Evolutionary conservation across 2,329 filamentous ascomycete genomes (phyloP).

Genomic region (Davidsoniella australis): DNA sequence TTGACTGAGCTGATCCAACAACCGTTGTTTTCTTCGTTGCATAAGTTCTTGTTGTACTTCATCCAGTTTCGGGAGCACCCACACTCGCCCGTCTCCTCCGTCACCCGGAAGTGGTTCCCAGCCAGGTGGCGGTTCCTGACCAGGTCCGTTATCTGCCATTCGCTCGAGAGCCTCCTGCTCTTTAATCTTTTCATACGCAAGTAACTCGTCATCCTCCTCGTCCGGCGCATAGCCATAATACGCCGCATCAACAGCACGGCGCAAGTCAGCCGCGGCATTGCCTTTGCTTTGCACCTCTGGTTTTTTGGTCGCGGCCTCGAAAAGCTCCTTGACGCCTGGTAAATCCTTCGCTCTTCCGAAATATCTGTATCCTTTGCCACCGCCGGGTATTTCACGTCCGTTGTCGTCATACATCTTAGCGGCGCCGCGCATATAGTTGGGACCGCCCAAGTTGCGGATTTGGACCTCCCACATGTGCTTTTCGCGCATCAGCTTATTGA

Average conservation of each 20-base stretch:
- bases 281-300: constrained; percentile 42
- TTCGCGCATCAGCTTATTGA: constrained; percentile 97
- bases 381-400: constrained; percentile 52
- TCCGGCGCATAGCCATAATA: constrained; percentile 93
- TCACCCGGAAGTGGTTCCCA: constrained; percentile 86
- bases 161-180: constrained; percentile 65
- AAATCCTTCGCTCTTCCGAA: constrained; percentile 82
- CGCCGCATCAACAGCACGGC: constrained; percentile 63
- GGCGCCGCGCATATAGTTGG: constrained; percentile 78
- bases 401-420: constrained; percentile 57
- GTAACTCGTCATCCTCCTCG: constrained; percentile 69
- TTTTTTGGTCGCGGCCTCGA: constrained; percentile 55
- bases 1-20: constrained; percentile 60
- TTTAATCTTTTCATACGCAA: constrained; percentile 67
- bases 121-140: constrained; percentile 26
- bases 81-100: constrained; percentile 61
- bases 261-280: constrained; percentile 45
- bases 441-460: constrained; percentile 86
- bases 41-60: constrained; percentile 92
- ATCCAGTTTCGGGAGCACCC: constrained; percentile 71
- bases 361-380: constrained; percentile 83
- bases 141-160: constrained; percentile 30
- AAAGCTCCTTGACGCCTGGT: constrained; percentile 90
- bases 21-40: constrained; percentile 62
- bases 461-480: constrained; percentile 99